Conservation (phyloP, 768 basidiomycete genomes). For the Suillus placidus region DNA sequence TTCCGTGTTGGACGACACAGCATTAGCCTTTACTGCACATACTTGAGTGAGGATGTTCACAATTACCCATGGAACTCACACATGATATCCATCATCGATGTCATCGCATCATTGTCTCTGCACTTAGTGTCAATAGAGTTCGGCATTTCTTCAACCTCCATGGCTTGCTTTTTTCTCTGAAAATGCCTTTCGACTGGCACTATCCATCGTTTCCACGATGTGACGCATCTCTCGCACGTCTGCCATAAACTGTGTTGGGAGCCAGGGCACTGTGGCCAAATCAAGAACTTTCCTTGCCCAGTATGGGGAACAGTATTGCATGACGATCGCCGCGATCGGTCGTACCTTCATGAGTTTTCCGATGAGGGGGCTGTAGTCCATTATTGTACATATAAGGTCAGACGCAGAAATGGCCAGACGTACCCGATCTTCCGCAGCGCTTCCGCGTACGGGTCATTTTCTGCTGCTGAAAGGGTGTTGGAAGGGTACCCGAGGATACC, state of each 20-base stretch:
- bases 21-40: constrained; percentile 41
- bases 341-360: constrained; percentile 32
- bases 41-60: background rate
- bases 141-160: constrained; percentile 26
- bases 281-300: constrained; percentile 36
- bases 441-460: constrained; percentile 19
- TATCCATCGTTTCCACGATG: constrained; percentile 51
- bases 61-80: constrained; percentile 34
- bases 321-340: constrained; percentile 30
- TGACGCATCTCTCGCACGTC: constrained; percentile 46
- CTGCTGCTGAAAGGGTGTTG: constrained; percentile 25
- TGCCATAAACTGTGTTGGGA: constrained; percentile 16
- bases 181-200: constrained; percentile 44
- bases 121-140: background rate
- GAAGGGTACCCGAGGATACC: constrained; percentile 47
- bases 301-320: constrained; percentile 30
- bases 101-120: constrained; percentile 20
- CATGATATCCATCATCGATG: constrained; percentile 44
- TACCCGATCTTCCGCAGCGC: constrained; percentile 35
- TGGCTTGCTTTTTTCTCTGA: constrained; percentile 35
- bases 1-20: constrained; percentile 33
- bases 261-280: background rate
- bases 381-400: background rate
- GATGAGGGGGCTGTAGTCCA: constrained; percentile 24
- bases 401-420: constrained; percentile 13